These are phyloP conservation scores for Nakazawaea ishiwadae DNA, from an alignment of 805 yeast genomes.

Conservation along the genomic window DNA sequence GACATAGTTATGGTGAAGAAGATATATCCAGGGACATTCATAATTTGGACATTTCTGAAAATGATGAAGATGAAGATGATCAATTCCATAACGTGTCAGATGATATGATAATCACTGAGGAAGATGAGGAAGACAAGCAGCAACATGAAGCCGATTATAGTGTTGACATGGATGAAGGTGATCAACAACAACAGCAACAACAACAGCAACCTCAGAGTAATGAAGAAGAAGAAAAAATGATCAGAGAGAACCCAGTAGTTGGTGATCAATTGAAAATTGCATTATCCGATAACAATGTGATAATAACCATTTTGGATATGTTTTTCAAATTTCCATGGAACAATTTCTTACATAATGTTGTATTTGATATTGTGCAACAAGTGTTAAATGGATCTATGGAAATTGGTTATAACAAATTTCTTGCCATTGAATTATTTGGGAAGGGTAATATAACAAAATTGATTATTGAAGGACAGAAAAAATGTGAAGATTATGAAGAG, in stretches of 20 bases:
- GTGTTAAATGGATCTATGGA: constrained; percentile 84
- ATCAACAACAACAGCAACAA: neutral
- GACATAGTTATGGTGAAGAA: constrained; percentile 18
- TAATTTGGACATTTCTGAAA: constrained; percentile 22
- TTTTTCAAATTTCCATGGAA: constrained; percentile 93
- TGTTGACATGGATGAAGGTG: constrained; percentile 16
- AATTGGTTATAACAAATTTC: constrained; percentile 77
- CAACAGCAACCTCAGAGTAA: constrained; percentile 1
- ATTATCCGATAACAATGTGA: constrained; percentile 66
- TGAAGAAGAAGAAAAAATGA: constrained; percentile 18
- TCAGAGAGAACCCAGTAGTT: constrained; percentile 61
- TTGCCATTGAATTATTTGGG: constrained; percentile 67
- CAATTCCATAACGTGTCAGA: constrained; percentile 10
- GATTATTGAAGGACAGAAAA: constrained; percentile 57
- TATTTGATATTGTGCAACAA: constrained; percentile 94
- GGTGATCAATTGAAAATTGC: constrained; percentile 88
- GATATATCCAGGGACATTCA: constrained; percentile 30
- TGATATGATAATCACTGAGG: constrained; percentile 14
- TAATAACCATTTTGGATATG: constrained; percentile 63
- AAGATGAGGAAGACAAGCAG: constrained; percentile 16
- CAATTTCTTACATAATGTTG: constrained; percentile 94
- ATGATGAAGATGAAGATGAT: constrained; percentile 25
- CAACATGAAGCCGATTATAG: constrained; percentile 27
- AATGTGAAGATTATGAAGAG: constrained; percentile 56
- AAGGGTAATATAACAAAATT: constrained; percentile 53